A percentile compares a stretch with the other conserved stretches of the same genome.
These are phyloP conservation scores for Boletus calvinii DNA, from an alignment of 1,284 basidiomycete species.

Conservation along the genomic window DNA sequence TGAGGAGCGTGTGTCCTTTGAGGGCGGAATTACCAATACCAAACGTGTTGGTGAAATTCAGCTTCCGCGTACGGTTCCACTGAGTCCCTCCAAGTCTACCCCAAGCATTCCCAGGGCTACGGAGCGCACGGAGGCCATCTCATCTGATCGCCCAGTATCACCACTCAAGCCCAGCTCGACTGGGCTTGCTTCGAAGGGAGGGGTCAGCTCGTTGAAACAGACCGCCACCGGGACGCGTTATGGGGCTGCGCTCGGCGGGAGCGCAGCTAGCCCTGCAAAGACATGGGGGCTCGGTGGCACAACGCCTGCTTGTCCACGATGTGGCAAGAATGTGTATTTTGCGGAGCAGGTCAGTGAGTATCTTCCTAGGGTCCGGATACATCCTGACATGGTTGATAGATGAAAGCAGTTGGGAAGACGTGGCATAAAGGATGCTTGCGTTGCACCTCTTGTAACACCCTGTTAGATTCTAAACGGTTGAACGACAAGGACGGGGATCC, in stretches of 20 bases:
- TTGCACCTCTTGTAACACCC: slow-evolving; percentile 64
- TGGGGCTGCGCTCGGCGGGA: slow-evolving; percentile 43
- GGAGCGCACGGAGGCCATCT: slow-evolving; percentile 9
- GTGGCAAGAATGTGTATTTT: slow-evolving; percentile 60
- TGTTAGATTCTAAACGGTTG: slow-evolving; percentile 64
- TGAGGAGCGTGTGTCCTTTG: slow-evolving; percentile 24
- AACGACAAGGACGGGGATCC: slow-evolving; percentile 73
- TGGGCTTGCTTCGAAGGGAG: slow-evolving; percentile 16
- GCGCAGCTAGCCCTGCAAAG: slow-evolving; percentile 33
- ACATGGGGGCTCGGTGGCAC: slow-evolving; percentile 41
- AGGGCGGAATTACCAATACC: slow-evolving; percentile 36
- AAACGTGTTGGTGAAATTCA: slow-evolving; percentile 36
- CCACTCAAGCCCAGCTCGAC: slow-evolving; percentile 30
- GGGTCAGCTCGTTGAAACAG: slow-evolving; percentile 35
- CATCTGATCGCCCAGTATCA: slow-evolving; percentile 22
- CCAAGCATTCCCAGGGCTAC: slow-evolving; percentile 9
- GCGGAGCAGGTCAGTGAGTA: slow-evolving; percentile 52
- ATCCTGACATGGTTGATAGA: slow-evolving; percentile 37
- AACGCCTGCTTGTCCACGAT: slow-evolving; percentile 56
- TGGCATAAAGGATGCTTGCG: slow-evolving; percentile 75
- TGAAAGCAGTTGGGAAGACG: slow-evolving; percentile 73
- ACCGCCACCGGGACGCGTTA: slow-evolving; percentile 52
- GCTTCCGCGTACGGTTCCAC: slow-evolving; percentile 40
- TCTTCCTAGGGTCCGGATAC: not conserved
- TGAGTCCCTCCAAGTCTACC: slow-evolving; percentile 31